Conservation (phyloP, 805 yeast species). For the Monosporozyma aerobia region DNA sequence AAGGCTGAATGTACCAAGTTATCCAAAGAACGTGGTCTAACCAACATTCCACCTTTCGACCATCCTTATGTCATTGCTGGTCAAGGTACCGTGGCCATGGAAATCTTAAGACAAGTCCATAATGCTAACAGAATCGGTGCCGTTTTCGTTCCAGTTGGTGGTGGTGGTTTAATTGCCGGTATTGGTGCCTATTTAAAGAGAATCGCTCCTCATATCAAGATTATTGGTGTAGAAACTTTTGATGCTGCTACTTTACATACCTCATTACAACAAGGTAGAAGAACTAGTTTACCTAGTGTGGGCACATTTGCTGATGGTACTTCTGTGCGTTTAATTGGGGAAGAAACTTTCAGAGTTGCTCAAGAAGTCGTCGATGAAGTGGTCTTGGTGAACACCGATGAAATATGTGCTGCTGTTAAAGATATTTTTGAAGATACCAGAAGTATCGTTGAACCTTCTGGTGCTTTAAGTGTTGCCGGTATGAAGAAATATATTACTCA, state of each 20-base stretch:
- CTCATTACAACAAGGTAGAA: conserved; percentile 48
- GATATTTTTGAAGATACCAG: conserved; percentile 95
- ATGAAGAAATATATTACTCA: conserved; percentile 66
- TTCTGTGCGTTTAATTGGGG: conserved; percentile 84
- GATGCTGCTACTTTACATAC: conserved; percentile 91
- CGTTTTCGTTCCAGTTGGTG: conserved; percentile 89
- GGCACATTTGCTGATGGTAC: conserved; percentile 99
- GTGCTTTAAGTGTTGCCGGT: conserved; percentile 95
- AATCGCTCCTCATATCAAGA: conserved; percentile 93
- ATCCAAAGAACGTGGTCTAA: conserved; percentile 57
- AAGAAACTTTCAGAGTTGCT: conserved; percentile 81
- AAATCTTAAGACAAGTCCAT: conserved; percentile 78
- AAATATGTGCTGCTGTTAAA: conserved; percentile 92
- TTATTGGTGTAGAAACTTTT: conserved; percentile 90
- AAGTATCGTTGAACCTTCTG: conserved; percentile 90
- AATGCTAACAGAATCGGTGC: conserved; percentile 60
- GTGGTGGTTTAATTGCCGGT: conserved; percentile 94
- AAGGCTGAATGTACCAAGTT: conserved; percentile 80
- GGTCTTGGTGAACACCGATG: conserved; percentile 79
- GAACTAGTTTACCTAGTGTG: conserved; percentile 55
- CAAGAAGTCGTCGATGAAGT: conserved; percentile 80
- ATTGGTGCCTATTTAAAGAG: conserved; percentile 83
- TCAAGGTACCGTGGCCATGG: conserved; percentile 96
- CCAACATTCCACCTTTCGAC: conserved; percentile 95
- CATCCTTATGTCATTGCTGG: conserved; percentile 98